A percentile compares a stretch with the other conserved stretches of the same genome.
Conservation (phyloP, 2,329 filamentous ascomycete genomes). For the Chalaropsis ovoidea region DNA sequence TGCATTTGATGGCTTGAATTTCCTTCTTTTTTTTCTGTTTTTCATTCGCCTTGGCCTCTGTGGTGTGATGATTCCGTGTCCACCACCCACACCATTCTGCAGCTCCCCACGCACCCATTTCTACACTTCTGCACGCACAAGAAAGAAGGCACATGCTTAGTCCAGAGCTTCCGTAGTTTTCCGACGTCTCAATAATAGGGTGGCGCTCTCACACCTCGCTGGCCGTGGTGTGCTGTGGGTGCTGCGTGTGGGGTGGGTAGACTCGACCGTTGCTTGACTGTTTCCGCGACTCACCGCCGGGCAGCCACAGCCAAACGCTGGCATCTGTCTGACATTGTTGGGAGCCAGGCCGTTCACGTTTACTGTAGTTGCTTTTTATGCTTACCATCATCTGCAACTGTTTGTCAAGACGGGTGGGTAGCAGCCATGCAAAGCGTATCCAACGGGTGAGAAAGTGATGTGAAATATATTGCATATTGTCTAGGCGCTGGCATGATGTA, state of each 20-base stretch:
- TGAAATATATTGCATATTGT: not conserved
- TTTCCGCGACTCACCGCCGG: constrained; percentile 17
- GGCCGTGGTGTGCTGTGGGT: not conserved
- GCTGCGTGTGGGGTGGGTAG: not conserved
- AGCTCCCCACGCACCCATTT: not conserved
- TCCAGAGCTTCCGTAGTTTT: not conserved
- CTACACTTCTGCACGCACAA: not conserved
- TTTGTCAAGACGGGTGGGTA: not conserved
- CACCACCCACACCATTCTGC: not conserved
- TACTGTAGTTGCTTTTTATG: not conserved
- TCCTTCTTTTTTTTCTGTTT: not conserved
- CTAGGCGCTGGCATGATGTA: not conserved
- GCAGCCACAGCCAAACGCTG: constrained; percentile 8
- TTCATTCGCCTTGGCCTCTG: not conserved
- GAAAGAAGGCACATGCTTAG: not conserved
- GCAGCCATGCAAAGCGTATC: not conserved
- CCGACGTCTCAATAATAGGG: not conserved
- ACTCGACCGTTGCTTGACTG: not conserved
- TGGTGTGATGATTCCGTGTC: not conserved
- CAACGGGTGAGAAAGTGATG: not conserved
- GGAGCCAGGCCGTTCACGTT: not conserved
- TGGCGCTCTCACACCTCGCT: not conserved
- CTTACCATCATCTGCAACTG: not conserved
- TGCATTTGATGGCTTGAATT: not conserved
- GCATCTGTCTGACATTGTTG: constrained; percentile 5